Evolutionary conservation across 805 yeast genomes (phyloP).

Genomic region (Candida dajiaensis): DNA sequence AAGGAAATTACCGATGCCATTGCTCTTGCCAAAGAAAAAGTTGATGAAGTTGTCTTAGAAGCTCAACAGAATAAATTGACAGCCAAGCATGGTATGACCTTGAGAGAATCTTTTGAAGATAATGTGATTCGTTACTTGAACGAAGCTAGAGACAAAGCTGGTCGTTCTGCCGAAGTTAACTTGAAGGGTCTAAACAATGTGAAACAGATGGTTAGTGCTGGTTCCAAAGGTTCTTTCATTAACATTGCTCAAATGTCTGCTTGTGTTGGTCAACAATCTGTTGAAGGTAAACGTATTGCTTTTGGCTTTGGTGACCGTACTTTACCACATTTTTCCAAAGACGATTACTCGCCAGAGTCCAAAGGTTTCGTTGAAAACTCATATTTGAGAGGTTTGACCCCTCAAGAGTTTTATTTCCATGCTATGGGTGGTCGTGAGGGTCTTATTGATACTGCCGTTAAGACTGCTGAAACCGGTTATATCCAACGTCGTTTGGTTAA

Average conservation of each 20-base stretch:
- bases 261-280: conserved; percentile 99
- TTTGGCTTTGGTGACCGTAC: conserved; percentile 96
- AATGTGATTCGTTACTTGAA: conserved; percentile 91
- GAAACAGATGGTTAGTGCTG: conserved; percentile 98
- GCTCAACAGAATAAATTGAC: conserved; percentile 86
- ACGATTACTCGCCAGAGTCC: conserved; percentile 97
- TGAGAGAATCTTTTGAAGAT: conserved; percentile 97
- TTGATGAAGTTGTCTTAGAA: conserved; percentile 85
- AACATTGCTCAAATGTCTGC: conserved; percentile 99
- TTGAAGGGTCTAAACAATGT: conserved; percentile 92
- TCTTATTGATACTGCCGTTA: conserved; percentile 97
- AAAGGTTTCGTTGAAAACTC: conserved; percentile 98
- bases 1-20: conserved; percentile 88
- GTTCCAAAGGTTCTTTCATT: conserved; percentile 98
- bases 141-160: conserved; percentile 98
- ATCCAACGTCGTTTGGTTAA: conserved; percentile 97
- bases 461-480: conserved; percentile 98
- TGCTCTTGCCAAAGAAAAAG: conserved; percentile 88
- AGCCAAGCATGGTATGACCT: conserved; percentile 99
- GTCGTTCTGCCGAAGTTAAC: conserved; percentile 96
- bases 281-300: conserved; percentile 98
- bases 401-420: conserved; percentile 98
- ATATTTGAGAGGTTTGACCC: conserved; percentile 93
- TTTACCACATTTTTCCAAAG: conserved; percentile 96
- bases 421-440: conserved; percentile 99